A percentile compares a stretch with the other conserved stretches of the same genome.
Conservation (phyloP, 805 yeast genomes). For the Peterozyma toletana region DNA sequence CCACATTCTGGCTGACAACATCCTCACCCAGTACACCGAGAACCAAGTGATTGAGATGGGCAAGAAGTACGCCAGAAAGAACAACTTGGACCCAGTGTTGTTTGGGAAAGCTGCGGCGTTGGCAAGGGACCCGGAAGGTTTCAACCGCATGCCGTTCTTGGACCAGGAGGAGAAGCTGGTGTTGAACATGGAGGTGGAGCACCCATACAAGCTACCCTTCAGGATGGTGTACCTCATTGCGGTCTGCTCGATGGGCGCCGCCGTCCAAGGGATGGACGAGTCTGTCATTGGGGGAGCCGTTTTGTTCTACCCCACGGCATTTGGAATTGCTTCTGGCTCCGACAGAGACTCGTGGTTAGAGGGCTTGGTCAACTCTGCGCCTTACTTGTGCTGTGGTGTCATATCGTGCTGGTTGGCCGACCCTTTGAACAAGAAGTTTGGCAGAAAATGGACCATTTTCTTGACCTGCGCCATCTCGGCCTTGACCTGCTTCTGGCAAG, state of each 20-base stretch:
- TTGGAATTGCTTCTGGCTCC: conserved; percentile 41
- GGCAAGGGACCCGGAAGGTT: conserved; percentile 54
- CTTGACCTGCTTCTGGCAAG: conserved; percentile 64
- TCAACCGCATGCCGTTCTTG: conserved; percentile 49
- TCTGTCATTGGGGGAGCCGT: conserved; percentile 70
- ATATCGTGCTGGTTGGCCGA: conserved; percentile 63
- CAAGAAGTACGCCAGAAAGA: conserved; percentile 50
- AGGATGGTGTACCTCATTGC: conserved; percentile 50
- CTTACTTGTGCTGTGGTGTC: conserved; percentile 56
- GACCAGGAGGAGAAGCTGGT: conserved; percentile 47
- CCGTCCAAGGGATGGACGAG: conserved; percentile 78
- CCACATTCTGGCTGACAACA: conserved; percentile 25
- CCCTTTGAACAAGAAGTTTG: conserved; percentile 44
- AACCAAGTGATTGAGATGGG: conserved; percentile 67
- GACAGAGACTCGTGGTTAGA: conserved; percentile 47
- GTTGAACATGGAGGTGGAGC: conserved; percentile 36
- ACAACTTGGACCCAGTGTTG: conserved; percentile 48
- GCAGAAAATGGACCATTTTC: conserved; percentile 64
- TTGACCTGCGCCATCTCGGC: conserved; percentile 56
- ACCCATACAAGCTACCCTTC: conserved; percentile 36
- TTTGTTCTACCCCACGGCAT: conserved; percentile 47
- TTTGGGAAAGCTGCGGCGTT: conserved; percentile 63
- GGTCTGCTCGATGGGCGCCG: conserved; percentile 71
- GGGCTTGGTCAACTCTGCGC: conserved; percentile 65
- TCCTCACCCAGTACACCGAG: conserved; percentile 50